phyloP scores from a whole-genome alignment of 495 filamentous ascomycete genomes.

The Paragyromitra xinjiangensis region DNA sequence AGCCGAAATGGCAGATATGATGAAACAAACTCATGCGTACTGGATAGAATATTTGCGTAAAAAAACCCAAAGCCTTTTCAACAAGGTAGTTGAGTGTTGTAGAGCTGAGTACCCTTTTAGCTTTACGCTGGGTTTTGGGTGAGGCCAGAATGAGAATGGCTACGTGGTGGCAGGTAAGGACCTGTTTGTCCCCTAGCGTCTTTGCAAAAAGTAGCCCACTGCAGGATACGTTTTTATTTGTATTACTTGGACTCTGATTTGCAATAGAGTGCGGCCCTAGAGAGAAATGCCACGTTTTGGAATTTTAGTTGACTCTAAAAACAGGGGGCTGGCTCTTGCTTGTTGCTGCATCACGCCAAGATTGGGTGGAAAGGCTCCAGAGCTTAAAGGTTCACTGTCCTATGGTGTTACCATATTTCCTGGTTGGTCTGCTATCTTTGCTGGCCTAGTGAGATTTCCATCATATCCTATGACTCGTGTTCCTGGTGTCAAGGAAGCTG shows the following conservation, averaged over 20 bases:
- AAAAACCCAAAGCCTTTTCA: not conserved
- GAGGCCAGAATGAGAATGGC: not conserved
- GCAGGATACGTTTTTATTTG: not conserved
- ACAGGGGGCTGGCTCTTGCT: too few relatives aligned
- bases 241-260: not conserved
- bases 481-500: too few relatives aligned
- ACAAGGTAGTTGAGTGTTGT: not conserved
- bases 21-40: too few relatives aligned
- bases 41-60: not conserved
- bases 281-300: not conserved
- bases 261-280: not conserved
- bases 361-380: too few relatives aligned
- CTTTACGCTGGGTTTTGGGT: not conserved
- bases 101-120: not conserved
- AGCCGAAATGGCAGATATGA: too few relatives aligned
- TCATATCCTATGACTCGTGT: too few relatives aligned
- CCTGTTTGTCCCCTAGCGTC: not conserved
- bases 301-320: too few relatives aligned
- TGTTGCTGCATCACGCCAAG: too few relatives aligned
- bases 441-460: too few relatives aligned
- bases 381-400: too few relatives aligned
- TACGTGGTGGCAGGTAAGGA: not conserved
- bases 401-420: too few relatives aligned
- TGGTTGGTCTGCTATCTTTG: too few relatives aligned
- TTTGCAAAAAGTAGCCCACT: not conserved